A percentile compares a stretch with the other conserved stretches of the same genome.
These are phyloP conservation scores for Tetrapisispora taiwanensis DNA, from an alignment of 805 yeast genomes.

Conservation along the genomic window DNA sequence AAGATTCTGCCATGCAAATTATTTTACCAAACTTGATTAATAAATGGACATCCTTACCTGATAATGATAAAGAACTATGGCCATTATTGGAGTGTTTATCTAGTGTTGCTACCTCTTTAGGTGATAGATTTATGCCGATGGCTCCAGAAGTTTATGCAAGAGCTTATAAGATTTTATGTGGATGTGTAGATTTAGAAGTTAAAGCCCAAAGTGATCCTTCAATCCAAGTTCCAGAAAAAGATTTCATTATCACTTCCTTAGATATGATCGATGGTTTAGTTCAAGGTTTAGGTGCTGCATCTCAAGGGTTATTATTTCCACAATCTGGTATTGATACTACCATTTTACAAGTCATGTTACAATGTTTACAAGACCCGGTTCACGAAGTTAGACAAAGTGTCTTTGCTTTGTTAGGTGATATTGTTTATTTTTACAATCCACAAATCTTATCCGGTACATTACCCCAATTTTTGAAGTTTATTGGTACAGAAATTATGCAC, in stretches of 20 bases:
- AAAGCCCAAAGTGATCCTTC: conserved; percentile 56
- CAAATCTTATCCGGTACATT: conserved; percentile 28
- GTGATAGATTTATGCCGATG: conserved; percentile 77
- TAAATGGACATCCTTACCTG: conserved; percentile 69
- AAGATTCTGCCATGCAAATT: conserved; percentile 46
- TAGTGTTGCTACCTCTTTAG: conserved; percentile 77
- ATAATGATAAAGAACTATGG: conserved; percentile 80
- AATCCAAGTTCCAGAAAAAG: conserved; percentile 74
- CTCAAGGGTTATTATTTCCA: conserved; percentile 36
- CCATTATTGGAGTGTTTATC: conserved; percentile 90
- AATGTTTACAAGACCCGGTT: conserved; percentile 62
- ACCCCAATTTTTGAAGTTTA: conserved; percentile 44
- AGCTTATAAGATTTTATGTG: conserved; percentile 57
- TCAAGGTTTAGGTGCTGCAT: conserved; percentile 69
- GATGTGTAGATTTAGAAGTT: conserved; percentile 58
- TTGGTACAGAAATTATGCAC: conserved; percentile 56
- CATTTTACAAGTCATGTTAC: conserved; percentile 51
- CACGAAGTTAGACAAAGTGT: conserved; percentile 92
- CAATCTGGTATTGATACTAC: conserved; percentile 25
- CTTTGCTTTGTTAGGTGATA: conserved; percentile 83
- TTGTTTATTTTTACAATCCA: conserved; percentile 52
- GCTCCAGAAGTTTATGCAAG: conserved; percentile 80
- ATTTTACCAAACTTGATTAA: conserved; percentile 72
- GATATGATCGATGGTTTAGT: conserved; percentile 88
- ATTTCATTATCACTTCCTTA: conserved; percentile 77